Evolutionary conservation across 306 rosid species (phyloP), one percentile per base, ranked within the genome.

Genomic region (Betula pendula): DNA sequence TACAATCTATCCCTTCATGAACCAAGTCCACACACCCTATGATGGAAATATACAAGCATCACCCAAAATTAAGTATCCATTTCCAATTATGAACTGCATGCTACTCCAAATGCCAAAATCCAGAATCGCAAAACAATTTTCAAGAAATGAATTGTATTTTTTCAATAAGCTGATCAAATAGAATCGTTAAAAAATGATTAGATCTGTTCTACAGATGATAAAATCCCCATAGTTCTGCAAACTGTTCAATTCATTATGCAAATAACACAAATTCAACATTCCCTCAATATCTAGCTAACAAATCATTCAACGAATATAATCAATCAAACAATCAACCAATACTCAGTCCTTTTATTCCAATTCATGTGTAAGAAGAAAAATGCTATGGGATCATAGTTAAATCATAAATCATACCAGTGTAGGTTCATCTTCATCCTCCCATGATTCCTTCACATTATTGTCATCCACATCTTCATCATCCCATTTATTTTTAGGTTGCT

Each of bases 371-470:
- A 25, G 31, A 40, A 65, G 35, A 33, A 17, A 19, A 65, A 65
- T 35, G 13, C 44, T 1, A 33, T 0, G 70, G 58, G 20, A 75
- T 6, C 56, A 62, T 59, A 25, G 52, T 29, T 62, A 56, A 44
- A 20, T 24, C 22, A 63, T 20, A 33, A 66, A 81, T 63, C 90
- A 67, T 85, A 92, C 98, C 82, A 71, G 88, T 51, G 88, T 89
- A 77, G 91, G 91, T 84, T 92, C 97, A 40, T 92, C 98, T 0
- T 88, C 92, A 80, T 95, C 98, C 83, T 95, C 98, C 98, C 98
- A 95, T 17, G 97, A 92, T 2, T 92, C 97, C 86, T 89, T 95
- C 70, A 95, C 86, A 72, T 88, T 96, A 80, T 92, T 81, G 14
- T 89, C 96, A 71, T 95, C 98, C 27, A 80, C 84, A 69, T 95